Conservation (phyloP, 495 filamentous ascomycete genomes). For the Penicillium daleae region DNA sequence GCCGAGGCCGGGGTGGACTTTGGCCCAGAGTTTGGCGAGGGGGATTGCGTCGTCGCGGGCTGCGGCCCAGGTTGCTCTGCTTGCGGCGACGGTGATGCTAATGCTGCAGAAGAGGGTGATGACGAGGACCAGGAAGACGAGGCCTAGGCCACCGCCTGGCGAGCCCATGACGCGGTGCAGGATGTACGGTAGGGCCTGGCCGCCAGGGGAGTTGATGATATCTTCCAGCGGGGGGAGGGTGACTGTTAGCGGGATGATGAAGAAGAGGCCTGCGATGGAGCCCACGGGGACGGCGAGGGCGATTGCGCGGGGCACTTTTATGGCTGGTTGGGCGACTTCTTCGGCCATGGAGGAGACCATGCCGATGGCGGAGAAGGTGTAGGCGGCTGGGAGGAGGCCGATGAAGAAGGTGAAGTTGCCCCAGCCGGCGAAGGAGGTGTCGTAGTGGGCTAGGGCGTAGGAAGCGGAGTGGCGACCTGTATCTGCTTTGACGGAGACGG, state of each 20-base stretch:
- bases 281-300: conserved; percentile 47
- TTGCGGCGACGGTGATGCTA: conserved; percentile 63
- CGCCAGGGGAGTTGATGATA: conserved; percentile 42
- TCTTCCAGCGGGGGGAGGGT: conserved; percentile 50
- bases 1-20: conserved; percentile 31
- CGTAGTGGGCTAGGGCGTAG: conserved; percentile 52
- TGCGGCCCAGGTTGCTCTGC: conserved; percentile 63
- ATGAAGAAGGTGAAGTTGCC: conserved; percentile 54
- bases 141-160: conserved; percentile 50
- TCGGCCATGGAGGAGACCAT: conserved; percentile 59
- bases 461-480: conserved; percentile 46
- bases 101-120: conserved; percentile 67
- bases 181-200: conserved; percentile 53
- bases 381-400: conserved; percentile 54
- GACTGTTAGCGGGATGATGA: conserved; percentile 52
- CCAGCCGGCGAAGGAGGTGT: conserved; percentile 53
- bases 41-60: conserved; percentile 58
- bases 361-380: conserved; percentile 55
- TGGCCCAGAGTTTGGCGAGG: conserved; percentile 37
- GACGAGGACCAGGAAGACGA: conserved; percentile 58
- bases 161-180: conserved; percentile 51
- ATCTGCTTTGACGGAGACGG: conserved; percentile 45
- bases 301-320: conserved; percentile 52
- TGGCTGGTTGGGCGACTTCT: conserved; percentile 47
- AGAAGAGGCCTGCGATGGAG: conserved; percentile 49